phyloP scores from a whole-genome alignment of 1,284 basidiomycete genomes.

The Apiotrichum laibachii region DNA sequence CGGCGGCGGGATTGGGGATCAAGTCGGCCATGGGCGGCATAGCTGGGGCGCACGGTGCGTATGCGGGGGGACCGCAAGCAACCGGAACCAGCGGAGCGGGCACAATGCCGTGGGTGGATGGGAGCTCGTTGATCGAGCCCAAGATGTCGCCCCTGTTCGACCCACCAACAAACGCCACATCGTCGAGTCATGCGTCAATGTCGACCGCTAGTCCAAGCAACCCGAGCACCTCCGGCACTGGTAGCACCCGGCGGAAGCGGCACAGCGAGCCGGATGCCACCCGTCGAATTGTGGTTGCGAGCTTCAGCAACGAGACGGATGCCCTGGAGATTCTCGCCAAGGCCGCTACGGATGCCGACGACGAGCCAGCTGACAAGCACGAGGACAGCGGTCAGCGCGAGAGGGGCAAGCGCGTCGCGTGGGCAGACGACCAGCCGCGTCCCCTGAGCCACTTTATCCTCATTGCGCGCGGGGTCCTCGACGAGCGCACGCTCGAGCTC shows the following conservation, averaged over 20 bases:
- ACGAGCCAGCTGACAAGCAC: conserved; percentile 19
- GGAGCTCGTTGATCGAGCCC: conserved; percentile 3
- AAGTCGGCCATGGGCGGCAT: background rate
- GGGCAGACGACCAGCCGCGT: conserved; percentile 22
- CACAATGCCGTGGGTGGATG: background rate
- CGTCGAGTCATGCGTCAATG: conserved; percentile 26
- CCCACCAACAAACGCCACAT: conserved; percentile 17
- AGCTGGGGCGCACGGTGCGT: too few species aligned
- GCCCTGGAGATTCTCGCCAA: conserved; percentile 51
- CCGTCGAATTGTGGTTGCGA: conserved; percentile 46
- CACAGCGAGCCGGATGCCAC: conserved; percentile 32
- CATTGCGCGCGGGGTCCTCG: conserved; percentile 42
- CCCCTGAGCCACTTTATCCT: conserved; percentile 39
- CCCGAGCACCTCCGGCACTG: conserved; percentile 12
- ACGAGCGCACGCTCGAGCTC: conserved; percentile 32
- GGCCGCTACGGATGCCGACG: conserved; percentile 43
- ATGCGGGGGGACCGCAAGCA: too few species aligned
- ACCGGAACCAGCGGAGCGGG: background rate
- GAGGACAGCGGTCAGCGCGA: background rate
- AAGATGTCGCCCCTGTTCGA: conserved; percentile 22
- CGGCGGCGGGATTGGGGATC: background rate
- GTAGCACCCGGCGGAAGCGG: conserved; percentile 7
- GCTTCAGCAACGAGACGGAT: conserved; percentile 52
- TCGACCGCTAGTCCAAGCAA: conserved; percentile 22
- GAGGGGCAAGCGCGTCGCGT: conserved; percentile 19